Conservation (phyloP, 2,329 filamentous ascomycete species). For the Huntiella bhutanensis region DNA sequence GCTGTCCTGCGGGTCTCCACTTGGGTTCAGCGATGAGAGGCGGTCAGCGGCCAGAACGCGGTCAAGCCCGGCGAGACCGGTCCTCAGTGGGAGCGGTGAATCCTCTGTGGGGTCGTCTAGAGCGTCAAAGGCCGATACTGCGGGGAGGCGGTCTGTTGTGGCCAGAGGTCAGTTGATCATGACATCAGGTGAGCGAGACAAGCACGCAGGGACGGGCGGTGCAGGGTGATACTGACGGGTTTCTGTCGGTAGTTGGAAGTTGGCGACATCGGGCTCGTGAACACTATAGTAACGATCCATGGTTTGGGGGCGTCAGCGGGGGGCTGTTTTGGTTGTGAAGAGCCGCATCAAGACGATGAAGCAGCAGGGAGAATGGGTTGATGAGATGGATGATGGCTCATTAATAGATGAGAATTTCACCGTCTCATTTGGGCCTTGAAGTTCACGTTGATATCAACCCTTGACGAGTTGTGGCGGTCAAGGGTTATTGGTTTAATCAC, state of each 20-base stretch:
- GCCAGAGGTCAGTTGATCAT: neutral
- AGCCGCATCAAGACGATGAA: too few species aligned
- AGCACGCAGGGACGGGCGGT: neutral
- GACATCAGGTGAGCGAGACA: neutral
- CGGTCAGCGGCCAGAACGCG: slow-evolving; percentile 18
- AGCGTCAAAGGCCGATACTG: slow-evolving; percentile 56
- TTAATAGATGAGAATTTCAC: too few species aligned
- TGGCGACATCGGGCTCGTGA: slow-evolving; percentile 41
- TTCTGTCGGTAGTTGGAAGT: slow-evolving; percentile 32
- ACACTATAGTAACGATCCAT: slow-evolving; percentile 39
- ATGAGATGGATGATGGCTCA: too few species aligned
- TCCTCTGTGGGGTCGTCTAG: slow-evolving; percentile 38
- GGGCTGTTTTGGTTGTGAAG: too few species aligned
- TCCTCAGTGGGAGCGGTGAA: slow-evolving; percentile 32
- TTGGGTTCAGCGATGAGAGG: too few species aligned
- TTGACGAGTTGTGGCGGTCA: too few species aligned
- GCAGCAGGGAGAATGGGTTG: too few species aligned
- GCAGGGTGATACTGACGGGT: slow-evolving; percentile 25
- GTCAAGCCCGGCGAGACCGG: slow-evolving; percentile 36
- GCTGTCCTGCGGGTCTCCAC: too few species aligned
- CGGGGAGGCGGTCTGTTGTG: slow-evolving; percentile 50
- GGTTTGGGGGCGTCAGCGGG: neutral
- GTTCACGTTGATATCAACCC: too few species aligned
- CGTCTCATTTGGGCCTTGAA: too few species aligned
- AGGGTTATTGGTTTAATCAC: too few species aligned